A percentile compares a stretch with the other conserved stretches of the same genome.
phyloP scores from a whole-genome alignment of 495 filamentous ascomycete genomes.

The Hamigera avellanea region DNA sequence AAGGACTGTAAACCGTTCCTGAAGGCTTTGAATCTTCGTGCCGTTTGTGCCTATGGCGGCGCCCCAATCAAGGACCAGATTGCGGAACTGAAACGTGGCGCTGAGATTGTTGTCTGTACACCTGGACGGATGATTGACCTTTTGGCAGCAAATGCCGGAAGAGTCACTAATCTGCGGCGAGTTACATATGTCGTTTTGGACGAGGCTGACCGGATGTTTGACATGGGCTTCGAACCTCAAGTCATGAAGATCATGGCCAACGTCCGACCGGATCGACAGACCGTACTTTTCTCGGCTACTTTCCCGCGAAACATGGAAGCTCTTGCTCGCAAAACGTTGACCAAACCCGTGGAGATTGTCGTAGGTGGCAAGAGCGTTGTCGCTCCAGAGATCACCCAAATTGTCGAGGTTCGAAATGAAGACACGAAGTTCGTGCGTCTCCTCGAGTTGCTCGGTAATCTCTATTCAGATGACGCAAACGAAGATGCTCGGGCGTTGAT shows the following conservation, averaged over 20 bases:
- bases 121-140: conserved; percentile 97
- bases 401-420: conserved; percentile 79
- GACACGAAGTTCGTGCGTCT: conserved; percentile 76
- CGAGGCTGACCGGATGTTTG: conserved; percentile 98
- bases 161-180: conserved; percentile 80
- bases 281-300: conserved; percentile 91
- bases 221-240: conserved; percentile 98
- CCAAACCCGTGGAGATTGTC: conserved; percentile 77
- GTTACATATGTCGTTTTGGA: conserved; percentile 92
- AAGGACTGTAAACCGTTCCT: conserved; percentile 88
- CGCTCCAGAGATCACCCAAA: conserved; percentile 87
- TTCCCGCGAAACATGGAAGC: conserved; percentile 93
- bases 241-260: conserved; percentile 94
- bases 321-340: conserved; percentile 77
- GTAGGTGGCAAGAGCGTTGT: conserved; percentile 89
- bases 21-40: conserved; percentile 78
- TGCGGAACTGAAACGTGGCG: conserved; percentile 85
- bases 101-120: conserved; percentile 90
- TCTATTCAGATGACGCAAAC: conserved; percentile 64
- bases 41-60: conserved; percentile 92
- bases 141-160: conserved; percentile 78
- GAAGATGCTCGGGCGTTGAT: conserved; percentile 84
- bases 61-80: conserved; percentile 98
- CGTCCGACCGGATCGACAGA: conserved; percentile 83
- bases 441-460: conserved; percentile 74